Evolutionary conservation across 148 eudicot genomes (phyloP).

Genomic region (Fagopyrum tataricum): DNA sequence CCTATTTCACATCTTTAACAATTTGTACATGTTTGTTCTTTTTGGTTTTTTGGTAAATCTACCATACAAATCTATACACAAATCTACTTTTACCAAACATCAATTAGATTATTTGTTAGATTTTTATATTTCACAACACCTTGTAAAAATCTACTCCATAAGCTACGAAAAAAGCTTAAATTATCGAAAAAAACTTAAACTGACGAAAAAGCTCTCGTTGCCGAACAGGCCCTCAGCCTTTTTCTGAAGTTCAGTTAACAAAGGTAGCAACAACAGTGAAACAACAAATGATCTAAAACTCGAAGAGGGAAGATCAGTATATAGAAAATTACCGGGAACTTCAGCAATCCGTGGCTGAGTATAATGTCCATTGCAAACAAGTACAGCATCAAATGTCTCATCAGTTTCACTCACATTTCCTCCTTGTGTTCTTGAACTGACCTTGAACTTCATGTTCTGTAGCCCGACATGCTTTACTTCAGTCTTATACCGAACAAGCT

Average conservation of each 20-base stretch:
- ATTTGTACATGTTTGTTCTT: too few species aligned
- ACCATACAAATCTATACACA: too few species aligned
- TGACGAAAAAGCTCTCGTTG: too few species aligned
- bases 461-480: slow-evolving; percentile 53
- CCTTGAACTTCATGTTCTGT: slow-evolving; percentile 53
- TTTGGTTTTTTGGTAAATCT: too few species aligned
- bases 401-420: slow-evolving; percentile 24
- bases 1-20: too few species aligned
- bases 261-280: background rate
- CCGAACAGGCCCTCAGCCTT: too few species aligned
- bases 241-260: background rate
- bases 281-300: background rate
- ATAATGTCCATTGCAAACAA: slow-evolving; percentile 88
- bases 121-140: too few species aligned
- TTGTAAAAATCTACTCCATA: too few species aligned
- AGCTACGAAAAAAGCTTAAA: too few species aligned
- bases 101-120: too few species aligned
- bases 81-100: too few species aligned
- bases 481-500: slow-evolving; percentile 50
- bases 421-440: slow-evolving; percentile 28
- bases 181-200: too few species aligned
- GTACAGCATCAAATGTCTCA: slow-evolving; percentile 85
- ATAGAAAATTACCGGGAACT: slow-evolving; percentile 48
- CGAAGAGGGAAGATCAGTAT: background rate
- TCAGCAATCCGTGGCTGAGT: slow-evolving; percentile 79